phyloP scores from a whole-genome alignment of 169 alveolate species.

The Ichthyophthirius multifiliis region DNA sequence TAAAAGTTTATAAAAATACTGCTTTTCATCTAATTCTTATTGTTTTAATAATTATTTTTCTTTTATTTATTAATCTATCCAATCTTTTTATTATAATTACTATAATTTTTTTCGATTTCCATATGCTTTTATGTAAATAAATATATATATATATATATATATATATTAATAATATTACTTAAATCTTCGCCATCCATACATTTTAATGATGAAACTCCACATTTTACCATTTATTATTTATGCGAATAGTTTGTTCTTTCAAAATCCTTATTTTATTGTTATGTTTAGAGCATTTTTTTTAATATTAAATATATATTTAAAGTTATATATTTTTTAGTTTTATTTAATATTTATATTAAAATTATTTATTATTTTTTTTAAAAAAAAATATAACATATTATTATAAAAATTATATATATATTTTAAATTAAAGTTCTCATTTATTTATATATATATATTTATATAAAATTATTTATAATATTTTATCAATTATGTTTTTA shows the following conservation, averaged over 20 bases:
- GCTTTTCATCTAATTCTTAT: slow-evolving; percentile 14
- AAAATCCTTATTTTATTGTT: background rate
- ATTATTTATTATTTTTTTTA: no score
- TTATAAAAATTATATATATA: no score
- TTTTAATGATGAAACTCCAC: slow-evolving; percentile 36
- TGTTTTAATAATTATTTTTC: slow-evolving; percentile 46
- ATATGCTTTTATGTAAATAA: slow-evolving; percentile 21
- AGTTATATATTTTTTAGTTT: no score
- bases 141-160: background rate
- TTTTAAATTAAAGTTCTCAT: no score
- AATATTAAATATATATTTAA: no score
- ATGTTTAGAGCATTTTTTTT: no score
- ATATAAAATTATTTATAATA: no score
- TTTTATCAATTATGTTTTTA: no score
- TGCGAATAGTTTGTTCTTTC: background rate
- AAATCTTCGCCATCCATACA: slow-evolving; percentile 63
- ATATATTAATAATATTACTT: slow-evolving; percentile 1
- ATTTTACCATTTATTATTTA: background rate
- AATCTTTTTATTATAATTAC: slow-evolving; percentile 53
- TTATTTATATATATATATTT: no score
- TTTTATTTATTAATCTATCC: slow-evolving; percentile 51
- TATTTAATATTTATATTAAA: no score
- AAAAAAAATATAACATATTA: no score
- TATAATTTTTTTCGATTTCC: slow-evolving; percentile 56
- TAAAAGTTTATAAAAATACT: background rate